Base-by-base conservation (phyloP, 352 stramenopile species). In the Globisporangium spiculum region DNA sequence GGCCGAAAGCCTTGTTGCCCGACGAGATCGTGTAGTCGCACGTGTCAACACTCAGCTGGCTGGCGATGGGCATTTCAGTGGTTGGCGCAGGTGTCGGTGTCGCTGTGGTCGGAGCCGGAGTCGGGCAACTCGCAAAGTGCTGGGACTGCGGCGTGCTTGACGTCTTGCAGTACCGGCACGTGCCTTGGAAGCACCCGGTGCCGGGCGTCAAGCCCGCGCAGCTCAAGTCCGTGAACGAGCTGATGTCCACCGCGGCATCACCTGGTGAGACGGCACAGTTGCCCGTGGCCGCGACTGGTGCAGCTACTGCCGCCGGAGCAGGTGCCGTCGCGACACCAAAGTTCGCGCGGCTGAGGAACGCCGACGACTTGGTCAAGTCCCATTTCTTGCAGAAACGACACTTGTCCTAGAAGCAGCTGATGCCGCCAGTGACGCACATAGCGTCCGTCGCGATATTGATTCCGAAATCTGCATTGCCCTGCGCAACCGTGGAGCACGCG, bases 301-400 rank as follows among this genome's bases (percentile, higher is more conserved):
- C 7, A 22, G 27, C 10, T 12, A 10, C 24, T 20, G 12, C 22
- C 5, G 16, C 41, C n/a, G 22, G 24, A 34, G 27, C 34, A 22
- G n/a, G 24, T 18, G 10, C 20, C 24, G 62, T 27, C 20, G 18
- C 44, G 20, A 63, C 16, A 7, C n/a, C 53, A 26, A 55, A 60
- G 9, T 22, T 50, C 22, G 58, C 62, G 38, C 68, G 75, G 18
- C 32, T 53, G 1, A 76, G 60, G 12, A 67, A 71, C 5, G 44
- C 46, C 30, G 70, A 75, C 4, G 67, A 58, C 8, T 32, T 58
- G 14, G 1, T 10, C 55, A 73, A 75, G 12, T 74, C 59, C 16
- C 44, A 65, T 12, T 63, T 75, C 50, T 77, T 74, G 55, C 77
- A 84, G 44, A 71, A 74, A 30, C 77, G 74, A 44, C 77, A 84